Base-by-base conservation (phyloP, 768 basidiomycete species). In the Lentinula lateritia region DNA sequence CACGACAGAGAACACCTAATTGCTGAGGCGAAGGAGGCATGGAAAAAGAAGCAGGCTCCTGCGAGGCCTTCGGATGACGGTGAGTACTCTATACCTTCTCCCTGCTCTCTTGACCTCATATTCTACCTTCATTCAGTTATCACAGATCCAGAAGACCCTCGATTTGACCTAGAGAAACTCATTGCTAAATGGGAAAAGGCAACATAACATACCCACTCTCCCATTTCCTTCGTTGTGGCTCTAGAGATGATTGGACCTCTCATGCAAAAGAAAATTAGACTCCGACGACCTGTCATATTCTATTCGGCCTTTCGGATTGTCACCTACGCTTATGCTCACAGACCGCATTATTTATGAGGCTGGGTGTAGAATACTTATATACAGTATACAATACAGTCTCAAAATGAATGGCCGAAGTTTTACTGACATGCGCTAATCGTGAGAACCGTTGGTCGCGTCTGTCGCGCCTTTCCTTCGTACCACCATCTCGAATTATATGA, bases 101-200 rank as follows among this genome's bases (percentile, higher is more conserved):
- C 28, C 42, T 62, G 34, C 42, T 15, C 28, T 39, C 15, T 18
- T 43, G 50, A 48, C 38, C 55, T 35, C 9, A 35, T 46, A 12
- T 12, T 15, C n/a, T 39, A 15, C 7, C 15, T 60, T 38, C 58
- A 50, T 58, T 42, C 74, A 95, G 95, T 96, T 66, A 80, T 97
- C 66, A 90, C 93, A 65, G 87, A 99, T 80, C 92, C 95, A 45
- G 96, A 98, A 68, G 88, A 98, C 75, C 93, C 96, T 58, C 86
- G 84, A 65, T 99, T 98, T 76, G 95, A 98, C 81, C 80, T 98
- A 72, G 96, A 98, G 82, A 93, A 93, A 75, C 76, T 97, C 63
- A 69, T 92, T 72, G 80, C 81, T 48, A 84, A 86, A 71, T 87
- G 86, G 82, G 91, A 92, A 75, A 85, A 81, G 71, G 85, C 84